Percentiles rank a stretch among this genome's conserved stretches.
Conservation (phyloP, 129 eudicot genomes). For the Smallanthus sonchifolius region DNA sequence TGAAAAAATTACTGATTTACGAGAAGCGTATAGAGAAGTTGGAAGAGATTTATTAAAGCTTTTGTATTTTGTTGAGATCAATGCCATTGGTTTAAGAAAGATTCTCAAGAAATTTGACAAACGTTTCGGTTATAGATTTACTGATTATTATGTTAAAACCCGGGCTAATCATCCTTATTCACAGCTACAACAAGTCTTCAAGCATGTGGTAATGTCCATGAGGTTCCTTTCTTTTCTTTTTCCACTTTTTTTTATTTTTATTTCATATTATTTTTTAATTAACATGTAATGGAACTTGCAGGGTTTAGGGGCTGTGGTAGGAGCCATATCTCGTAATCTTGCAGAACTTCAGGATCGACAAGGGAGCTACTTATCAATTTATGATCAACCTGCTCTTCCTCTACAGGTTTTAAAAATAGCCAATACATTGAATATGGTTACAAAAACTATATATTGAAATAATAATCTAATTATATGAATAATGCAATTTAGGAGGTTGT, state of each 20-base stretch:
- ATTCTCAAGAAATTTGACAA: conserved; percentile 97
- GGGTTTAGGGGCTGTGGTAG: conserved; percentile 98
- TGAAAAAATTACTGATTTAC: conserved; percentile 53
- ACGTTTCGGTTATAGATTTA: conserved; percentile 77
- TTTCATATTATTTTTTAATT: background rate
- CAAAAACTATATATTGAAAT: background rate
- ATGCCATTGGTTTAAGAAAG: conserved; percentile 86
- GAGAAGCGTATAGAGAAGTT: conserved; percentile 80
- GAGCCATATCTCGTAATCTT: conserved; percentile 88
- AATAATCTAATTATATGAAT: background rate
- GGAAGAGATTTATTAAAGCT: conserved; percentile 82
- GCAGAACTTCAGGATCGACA: conserved; percentile 92
- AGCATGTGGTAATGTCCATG: conserved; percentile 76
- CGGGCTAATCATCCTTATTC: conserved; percentile 99
- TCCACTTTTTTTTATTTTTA: background rate
- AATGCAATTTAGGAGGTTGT: background rate
- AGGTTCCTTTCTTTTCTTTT: background rate
- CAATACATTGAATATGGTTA: background rate
- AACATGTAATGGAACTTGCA: conserved; percentile 25
- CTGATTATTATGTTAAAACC: conserved; percentile 88
- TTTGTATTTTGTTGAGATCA: conserved; percentile 71
- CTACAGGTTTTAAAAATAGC: conserved; percentile 53
- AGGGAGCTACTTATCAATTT: conserved; percentile 92
- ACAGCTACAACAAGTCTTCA: conserved; percentile 91
- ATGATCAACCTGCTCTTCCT: conserved; percentile 89